These are phyloP conservation scores for Aureobasidium sp. DNA, from an alignment of 2,329 filamentous ascomycete species.

Conservation along the genomic window DNA sequence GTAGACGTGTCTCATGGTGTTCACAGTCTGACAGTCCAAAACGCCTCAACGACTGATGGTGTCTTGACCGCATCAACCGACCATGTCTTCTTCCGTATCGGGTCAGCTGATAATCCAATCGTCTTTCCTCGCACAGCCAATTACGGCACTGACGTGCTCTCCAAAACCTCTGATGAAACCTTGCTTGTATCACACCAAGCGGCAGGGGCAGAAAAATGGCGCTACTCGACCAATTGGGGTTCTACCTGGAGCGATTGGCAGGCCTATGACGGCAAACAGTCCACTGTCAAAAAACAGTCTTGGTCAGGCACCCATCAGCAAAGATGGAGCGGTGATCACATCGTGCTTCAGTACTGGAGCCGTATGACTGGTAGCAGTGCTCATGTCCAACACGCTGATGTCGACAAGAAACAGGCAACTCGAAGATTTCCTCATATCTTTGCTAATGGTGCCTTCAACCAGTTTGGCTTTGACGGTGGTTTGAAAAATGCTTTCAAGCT, in stretches of 20 bases:
- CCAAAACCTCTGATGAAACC: slow-evolving; percentile 30
- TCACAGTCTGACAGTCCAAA: slow-evolving; percentile 51
- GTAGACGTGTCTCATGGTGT: slow-evolving; percentile 54
- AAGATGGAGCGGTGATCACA: slow-evolving; percentile 54
- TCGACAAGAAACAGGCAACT: slow-evolving; percentile 30
- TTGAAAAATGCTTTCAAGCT: slow-evolving; percentile 48
- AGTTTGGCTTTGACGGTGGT: slow-evolving; percentile 58
- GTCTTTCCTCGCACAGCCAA: slow-evolving; percentile 51
- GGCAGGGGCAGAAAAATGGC: slow-evolving; percentile 55
- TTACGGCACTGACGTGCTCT: slow-evolving; percentile 50
- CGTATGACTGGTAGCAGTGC: slow-evolving; percentile 51
- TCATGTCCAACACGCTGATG: slow-evolving; percentile 55
- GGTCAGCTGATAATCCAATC: slow-evolving; percentile 52
- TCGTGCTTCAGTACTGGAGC: slow-evolving; percentile 59
- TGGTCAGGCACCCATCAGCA: slow-evolving; percentile 55
- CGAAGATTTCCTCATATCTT: slow-evolving; percentile 57
- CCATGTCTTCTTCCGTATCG: slow-evolving; percentile 56
- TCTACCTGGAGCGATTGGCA: slow-evolving; percentile 54
- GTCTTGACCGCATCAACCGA: slow-evolving; percentile 48
- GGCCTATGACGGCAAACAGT: slow-evolving; percentile 47
- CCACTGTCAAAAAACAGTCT: slow-evolving; percentile 39
- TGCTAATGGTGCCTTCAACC: slow-evolving; percentile 56
- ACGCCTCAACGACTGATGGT: slow-evolving; percentile 41
- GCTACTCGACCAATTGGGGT: slow-evolving; percentile 57
- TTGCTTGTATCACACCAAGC: slow-evolving; percentile 53